phyloP scores from a whole-genome alignment of 2,329 filamentous ascomycete species.

The Beauveria sp. region DNA sequence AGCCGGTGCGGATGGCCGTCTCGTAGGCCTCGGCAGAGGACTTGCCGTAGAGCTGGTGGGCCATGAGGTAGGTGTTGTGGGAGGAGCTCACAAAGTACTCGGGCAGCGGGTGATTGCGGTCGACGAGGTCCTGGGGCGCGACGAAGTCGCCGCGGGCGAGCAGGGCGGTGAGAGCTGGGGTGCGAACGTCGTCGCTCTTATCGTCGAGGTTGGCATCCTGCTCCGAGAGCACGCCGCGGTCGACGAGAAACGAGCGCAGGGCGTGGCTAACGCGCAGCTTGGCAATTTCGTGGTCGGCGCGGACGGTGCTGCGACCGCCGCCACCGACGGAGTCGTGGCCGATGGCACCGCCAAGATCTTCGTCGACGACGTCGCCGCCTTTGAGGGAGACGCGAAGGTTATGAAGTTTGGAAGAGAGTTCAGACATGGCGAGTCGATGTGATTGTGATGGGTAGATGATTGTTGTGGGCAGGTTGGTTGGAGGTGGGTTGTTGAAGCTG shows the following conservation, averaged over 20 bases:
- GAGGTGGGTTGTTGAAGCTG: not conserved
- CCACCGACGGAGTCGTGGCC: conserved; percentile 46
- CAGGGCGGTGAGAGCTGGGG: conserved; percentile 39
- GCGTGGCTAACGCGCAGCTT: conserved; percentile 53
- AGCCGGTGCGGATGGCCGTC: conserved; percentile 52
- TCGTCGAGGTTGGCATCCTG: conserved; percentile 35
- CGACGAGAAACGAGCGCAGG: conserved; percentile 45
- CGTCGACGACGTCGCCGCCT: conserved; percentile 36
- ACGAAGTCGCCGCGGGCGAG: conserved; percentile 50
- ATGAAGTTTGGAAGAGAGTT: conserved; percentile 12
- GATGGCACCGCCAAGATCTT: conserved; percentile 46
- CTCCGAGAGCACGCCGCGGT: conserved; percentile 42
- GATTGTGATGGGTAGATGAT: not conserved
- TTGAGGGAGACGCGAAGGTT: conserved; percentile 13
- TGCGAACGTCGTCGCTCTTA: conserved; percentile 28
- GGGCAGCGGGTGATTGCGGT: conserved; percentile 52
- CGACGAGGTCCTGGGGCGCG: conserved; percentile 46
- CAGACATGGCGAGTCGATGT: conserved; percentile 11
- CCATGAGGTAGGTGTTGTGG: conserved; percentile 66
- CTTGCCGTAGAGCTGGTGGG: conserved; percentile 59
- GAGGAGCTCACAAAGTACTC: conserved; percentile 68
- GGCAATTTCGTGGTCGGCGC: conserved; percentile 39
- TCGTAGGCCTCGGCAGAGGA: conserved; percentile 58
- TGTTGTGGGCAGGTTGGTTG: not conserved
- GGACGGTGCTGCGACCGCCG: conserved; percentile 47